Conservation (phyloP, 2,329 filamentous ascomycete species). For the Fusarium globosum region DNA sequence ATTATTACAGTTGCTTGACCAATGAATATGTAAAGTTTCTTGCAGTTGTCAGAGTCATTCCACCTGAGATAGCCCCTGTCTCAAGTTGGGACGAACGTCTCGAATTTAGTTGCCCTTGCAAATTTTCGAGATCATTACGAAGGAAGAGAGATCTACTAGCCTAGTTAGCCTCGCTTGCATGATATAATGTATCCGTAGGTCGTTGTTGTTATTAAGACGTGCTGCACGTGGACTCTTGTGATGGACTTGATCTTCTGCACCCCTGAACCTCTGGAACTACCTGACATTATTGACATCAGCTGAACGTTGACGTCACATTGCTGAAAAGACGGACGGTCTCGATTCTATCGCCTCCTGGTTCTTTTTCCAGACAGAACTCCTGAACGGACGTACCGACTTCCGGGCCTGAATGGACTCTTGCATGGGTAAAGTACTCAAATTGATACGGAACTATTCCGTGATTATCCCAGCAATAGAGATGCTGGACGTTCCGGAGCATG, state of each 20-base stretch:
- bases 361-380: slow-evolving; percentile 8
- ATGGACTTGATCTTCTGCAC: neutral
- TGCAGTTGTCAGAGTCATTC: slow-evolving; percentile 10
- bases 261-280: slow-evolving; percentile 4
- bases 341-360: neutral
- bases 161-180: neutral
- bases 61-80: slow-evolving; percentile 33
- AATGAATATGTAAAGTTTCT: neutral
- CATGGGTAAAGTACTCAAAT: slow-evolving; percentile 3
- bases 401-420: slow-evolving; percentile 1
- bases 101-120: slow-evolving; percentile 23
- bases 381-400: slow-evolving; percentile 10
- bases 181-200: neutral
- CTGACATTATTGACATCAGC: neutral
- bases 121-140: slow-evolving; percentile 12
- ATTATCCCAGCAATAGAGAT: neutral
- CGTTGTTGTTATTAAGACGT: neutral
- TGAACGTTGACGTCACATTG: slow-evolving; percentile 29
- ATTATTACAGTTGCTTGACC: neutral
- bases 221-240: neutral
- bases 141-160: neutral
- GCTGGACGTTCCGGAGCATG: neutral
- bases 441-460: neutral
- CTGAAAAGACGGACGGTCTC: neutral
- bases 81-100: slow-evolving; percentile 34